A percentile compares a stretch with the other conserved stretches of the same genome.
Evolutionary conservation across 495 filamentous ascomycete species (phyloP).

Genomic region (Rostrohypoxylon terebratum): DNA sequence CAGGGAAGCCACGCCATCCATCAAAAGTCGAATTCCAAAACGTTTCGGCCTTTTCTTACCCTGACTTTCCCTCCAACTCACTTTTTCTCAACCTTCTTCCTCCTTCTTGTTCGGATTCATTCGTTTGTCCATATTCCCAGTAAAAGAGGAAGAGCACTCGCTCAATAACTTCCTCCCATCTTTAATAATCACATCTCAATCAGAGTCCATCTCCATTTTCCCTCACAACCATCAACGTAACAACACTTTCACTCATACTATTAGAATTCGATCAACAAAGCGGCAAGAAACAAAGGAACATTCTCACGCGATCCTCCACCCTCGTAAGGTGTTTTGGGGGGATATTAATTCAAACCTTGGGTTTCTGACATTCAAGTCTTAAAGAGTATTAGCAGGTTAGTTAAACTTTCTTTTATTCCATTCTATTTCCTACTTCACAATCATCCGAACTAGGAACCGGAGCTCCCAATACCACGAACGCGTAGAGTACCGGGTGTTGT

Average conservation of each 20-base stretch:
- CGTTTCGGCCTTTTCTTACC: conserved; percentile 59
- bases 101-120: conserved; percentile 52
- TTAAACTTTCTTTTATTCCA: conserved; percentile 12
- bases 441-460: neutral
- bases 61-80: conserved; percentile 52
- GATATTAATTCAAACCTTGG: conserved; percentile 25
- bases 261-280: conserved; percentile 46
- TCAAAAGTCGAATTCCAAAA: conserved; percentile 56
- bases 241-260: conserved; percentile 41
- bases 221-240: conserved; percentile 34
- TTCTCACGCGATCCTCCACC: conserved; percentile 28
- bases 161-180: conserved; percentile 55
- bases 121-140: conserved; percentile 63
- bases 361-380: conserved; percentile 45
- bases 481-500: neutral
- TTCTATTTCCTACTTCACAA: neutral
- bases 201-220: conserved; percentile 39
- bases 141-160: conserved; percentile 51
- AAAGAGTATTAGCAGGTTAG: conserved; percentile 38
- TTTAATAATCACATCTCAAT: conserved; percentile 44
- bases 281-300: conserved; percentile 26
- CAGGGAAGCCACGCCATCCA: conserved; percentile 53
- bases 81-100: conserved; percentile 51
- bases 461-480: neutral
- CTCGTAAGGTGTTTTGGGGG: conserved; percentile 20